Evolutionary conservation across 2,329 filamentous ascomycete species (phyloP).

Genomic region (Phialemonium atrogriseum): DNA sequence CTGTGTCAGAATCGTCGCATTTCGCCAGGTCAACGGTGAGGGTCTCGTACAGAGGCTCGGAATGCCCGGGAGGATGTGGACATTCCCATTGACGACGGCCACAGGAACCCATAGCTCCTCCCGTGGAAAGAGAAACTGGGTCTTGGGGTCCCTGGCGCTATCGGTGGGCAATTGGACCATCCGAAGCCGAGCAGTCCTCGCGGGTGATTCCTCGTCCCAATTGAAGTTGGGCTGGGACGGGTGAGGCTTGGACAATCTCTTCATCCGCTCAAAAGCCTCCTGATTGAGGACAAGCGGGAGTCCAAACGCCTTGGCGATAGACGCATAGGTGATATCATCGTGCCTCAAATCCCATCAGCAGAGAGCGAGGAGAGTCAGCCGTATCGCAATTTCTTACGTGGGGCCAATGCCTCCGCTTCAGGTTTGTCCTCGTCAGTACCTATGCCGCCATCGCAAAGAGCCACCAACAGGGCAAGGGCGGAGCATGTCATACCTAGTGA

Average conservation of each 20-base stretch:
- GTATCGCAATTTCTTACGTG: conserved; percentile 53
- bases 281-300: conserved; percentile 71
- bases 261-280: conserved; percentile 75
- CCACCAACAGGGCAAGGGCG: background rate
- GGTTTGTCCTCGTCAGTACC: conserved; percentile 5
- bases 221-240: conserved; percentile 67
- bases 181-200: conserved; percentile 71
- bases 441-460: background rate
- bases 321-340: conserved; percentile 95
- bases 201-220: conserved; percentile 76
- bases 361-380: conserved; percentile 2
- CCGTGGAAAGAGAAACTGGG: conserved; percentile 70
- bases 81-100: conserved; percentile 79
- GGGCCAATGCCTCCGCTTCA: conserved; percentile 82
- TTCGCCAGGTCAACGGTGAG: too few species aligned
- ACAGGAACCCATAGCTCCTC: conserved; percentile 90
- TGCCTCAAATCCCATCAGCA: conserved; percentile 46
- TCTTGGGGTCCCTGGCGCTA: conserved; percentile 49
- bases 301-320: conserved; percentile 82
- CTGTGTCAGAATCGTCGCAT: too few species aligned
- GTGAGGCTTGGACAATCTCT: conserved; percentile 64
- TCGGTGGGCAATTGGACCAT: conserved; percentile 88
- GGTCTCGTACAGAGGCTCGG: conserved; percentile 67
- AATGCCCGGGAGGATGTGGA: conserved; percentile 88
- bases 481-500: conserved; percentile 56